Evolutionary conservation across 108 stramenopile species (phyloP), one percentile per base, ranked within the genome.

Genomic region (Cyclotella choctawhatcheeana): DNA sequence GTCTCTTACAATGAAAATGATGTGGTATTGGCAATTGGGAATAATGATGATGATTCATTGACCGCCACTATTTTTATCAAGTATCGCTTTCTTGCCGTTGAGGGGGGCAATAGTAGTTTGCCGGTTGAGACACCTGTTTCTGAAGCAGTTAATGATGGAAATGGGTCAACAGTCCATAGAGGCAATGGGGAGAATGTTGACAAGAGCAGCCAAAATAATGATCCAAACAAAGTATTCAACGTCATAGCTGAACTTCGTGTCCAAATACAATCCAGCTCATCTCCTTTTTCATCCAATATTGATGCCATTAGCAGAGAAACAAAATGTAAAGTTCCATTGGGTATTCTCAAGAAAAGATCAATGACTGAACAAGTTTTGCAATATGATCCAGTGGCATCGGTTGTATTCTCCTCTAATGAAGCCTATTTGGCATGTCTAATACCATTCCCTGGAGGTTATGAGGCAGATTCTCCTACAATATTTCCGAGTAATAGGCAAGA

Each of bases 211-310:
- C 59, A 59, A n/a, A 16, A 7, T 5, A 40, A 40, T n/a, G 40
- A 27, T 48, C 13, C 5, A 2, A 20, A 30, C 40, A 51, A 58
- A 22, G 33, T 44, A 27, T 71, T 44, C 34, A 54, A 73, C 51
- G 78, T 79, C 0, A 67, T 79, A 37, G 78, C 78, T 2, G 78
- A 79, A 54, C 71, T 79, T 13, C 78, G 78, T 14, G 78, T 79
- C 17, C 71, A 73, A 62, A 73, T 79, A 37, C 31, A 56, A 55
- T 65, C 61, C n/a, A 56, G 45, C 32, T 45, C 71, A 22, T 44
- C 71, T 16, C 71, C 71, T 10, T 67, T 79, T 33, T 48, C 58
- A 30, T 79, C 78, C 10, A 68, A 56, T 13, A 37, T 18, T 22
- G 64, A 71, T 32, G 65, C 77, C 65, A 61, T 64, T 7, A 71